Evolutionary conservation across 306 rosid genomes (phyloP).

Genomic region (Ochetophila trinervis): DNA sequence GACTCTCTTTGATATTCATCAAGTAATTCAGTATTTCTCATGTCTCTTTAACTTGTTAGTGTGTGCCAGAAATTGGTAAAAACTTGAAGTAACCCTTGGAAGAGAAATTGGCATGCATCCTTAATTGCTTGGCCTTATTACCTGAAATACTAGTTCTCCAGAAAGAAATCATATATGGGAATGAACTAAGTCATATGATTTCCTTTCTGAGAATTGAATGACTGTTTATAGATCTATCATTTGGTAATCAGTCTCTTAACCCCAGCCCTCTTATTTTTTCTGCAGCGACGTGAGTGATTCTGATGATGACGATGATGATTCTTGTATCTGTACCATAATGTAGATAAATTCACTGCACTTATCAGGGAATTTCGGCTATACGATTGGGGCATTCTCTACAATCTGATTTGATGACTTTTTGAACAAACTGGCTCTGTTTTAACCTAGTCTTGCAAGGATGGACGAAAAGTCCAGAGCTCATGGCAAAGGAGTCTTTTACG

Average conservation of each 20-base stretch:
- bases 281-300: slow-evolving; percentile 82
- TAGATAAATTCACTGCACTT: slow-evolving; percentile 39
- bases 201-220: not conserved
- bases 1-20: not conserved
- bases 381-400: slow-evolving; percentile 30
- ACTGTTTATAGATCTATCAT: not conserved
- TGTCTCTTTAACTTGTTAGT: not conserved
- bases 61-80: not conserved
- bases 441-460: slow-evolving; percentile 28
- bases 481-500: slow-evolving; percentile 20
- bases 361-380: slow-evolving; percentile 43
- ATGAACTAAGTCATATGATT: slow-evolving; percentile 9
- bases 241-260: slow-evolving; percentile 15
- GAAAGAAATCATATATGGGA: slow-evolving; percentile 9
- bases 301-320: slow-evolving; percentile 68
- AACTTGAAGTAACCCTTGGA: not conserved
- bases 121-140: not conserved
- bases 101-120: not conserved
- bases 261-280: slow-evolving; percentile 27
- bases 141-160: not conserved
- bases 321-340: slow-evolving; percentile 78
- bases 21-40: slow-evolving; percentile 1
- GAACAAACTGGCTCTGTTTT: slow-evolving; percentile 21
- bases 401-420: slow-evolving; percentile 25
- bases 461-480: slow-evolving; percentile 32